These are phyloP conservation scores for Mycena filopes DNA, from an alignment of 768 basidiomycete genomes.

Conservation along the genomic window DNA sequence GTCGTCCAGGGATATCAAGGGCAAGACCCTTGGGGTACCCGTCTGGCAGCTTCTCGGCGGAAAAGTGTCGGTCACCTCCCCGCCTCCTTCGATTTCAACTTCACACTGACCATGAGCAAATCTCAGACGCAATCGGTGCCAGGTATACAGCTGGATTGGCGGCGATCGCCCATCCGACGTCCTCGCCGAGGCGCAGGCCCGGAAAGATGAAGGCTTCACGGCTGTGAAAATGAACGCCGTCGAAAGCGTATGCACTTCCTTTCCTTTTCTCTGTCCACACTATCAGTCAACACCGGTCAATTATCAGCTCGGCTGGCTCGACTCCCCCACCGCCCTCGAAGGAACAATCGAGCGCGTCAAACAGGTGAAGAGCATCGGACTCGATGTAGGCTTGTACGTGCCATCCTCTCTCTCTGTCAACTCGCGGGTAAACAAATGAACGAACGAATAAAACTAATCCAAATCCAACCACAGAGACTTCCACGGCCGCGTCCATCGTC, in stretches of 20 bases:
- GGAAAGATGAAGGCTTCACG: slow-evolving; percentile 72
- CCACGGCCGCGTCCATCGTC: slow-evolving; percentile 75
- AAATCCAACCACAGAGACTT: slow-evolving; percentile 66
- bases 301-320: slow-evolving; percentile 63
- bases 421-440: slow-evolving; percentile 63
- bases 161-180: slow-evolving; percentile 65
- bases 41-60: slow-evolving; percentile 78
- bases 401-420: background rate
- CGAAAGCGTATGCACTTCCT: slow-evolving; percentile 44
- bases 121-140: slow-evolving; percentile 58
- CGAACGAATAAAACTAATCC: too few relatives aligned
- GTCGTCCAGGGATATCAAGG: slow-evolving; percentile 69
- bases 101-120: too few relatives aligned
- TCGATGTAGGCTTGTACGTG: slow-evolving; percentile 65
- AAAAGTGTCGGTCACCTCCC: slow-evolving; percentile 50
- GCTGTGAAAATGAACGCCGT: slow-evolving; percentile 82
- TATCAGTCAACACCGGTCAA: too few relatives aligned
- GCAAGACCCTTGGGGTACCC: slow-evolving; percentile 75
- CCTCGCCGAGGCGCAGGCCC: slow-evolving; percentile 57
- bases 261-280: too few relatives aligned
- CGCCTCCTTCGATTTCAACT: background rate
- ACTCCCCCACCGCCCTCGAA: slow-evolving; percentile 63
- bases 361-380: slow-evolving; percentile 60
- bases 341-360: slow-evolving; percentile 64
- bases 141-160: slow-evolving; percentile 71